Conservation (phyloP, 164 flowering plant species). For the Kalanchoe fedtschenkoi region DNA sequence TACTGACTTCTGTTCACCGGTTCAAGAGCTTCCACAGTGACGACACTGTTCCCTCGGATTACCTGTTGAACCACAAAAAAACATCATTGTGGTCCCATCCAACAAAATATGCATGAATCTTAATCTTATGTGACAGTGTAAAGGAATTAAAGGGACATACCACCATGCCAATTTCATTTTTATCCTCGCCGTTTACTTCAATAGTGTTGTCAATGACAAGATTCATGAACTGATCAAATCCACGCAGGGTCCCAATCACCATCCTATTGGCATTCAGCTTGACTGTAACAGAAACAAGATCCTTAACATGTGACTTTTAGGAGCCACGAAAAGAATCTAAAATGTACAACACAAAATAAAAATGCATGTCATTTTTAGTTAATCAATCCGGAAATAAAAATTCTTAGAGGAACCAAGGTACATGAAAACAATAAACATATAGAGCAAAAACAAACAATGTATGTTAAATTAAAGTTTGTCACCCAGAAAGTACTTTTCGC, state of each 20-base stretch:
- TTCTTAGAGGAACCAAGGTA: too few species aligned
- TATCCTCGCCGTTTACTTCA: slow-evolving; percentile 56
- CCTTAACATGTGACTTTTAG: too few species aligned
- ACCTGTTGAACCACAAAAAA: slow-evolving; percentile 25
- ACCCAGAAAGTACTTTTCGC: too few species aligned
- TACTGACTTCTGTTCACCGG: slow-evolving; percentile 34
- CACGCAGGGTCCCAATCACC: slow-evolving; percentile 67
- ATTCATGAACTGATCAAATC: slow-evolving; percentile 77
- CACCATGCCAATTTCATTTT: slow-evolving; percentile 76
- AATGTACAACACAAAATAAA: too few species aligned
- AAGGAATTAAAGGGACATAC: slow-evolving; percentile 21
- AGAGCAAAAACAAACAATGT: too few species aligned
- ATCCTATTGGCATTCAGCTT: slow-evolving; percentile 65
- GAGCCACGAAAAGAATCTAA: too few species aligned
- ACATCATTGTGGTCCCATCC: not conserved
- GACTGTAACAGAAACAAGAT: slow-evolving; percentile 41
- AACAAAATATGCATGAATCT: not conserved
- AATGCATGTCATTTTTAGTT: too few species aligned
- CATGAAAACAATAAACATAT: too few species aligned
- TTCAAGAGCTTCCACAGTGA: slow-evolving; percentile 66
- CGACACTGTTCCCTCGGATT: slow-evolving; percentile 61
- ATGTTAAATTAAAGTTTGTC: too few species aligned
- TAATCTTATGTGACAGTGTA: not conserved
- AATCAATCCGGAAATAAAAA: too few species aligned
- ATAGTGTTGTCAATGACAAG: slow-evolving; percentile 64